Base-by-base conservation (phyloP, 2,329 filamentous ascomycete genomes). In the Tetracladium maxilliforme region DNA sequence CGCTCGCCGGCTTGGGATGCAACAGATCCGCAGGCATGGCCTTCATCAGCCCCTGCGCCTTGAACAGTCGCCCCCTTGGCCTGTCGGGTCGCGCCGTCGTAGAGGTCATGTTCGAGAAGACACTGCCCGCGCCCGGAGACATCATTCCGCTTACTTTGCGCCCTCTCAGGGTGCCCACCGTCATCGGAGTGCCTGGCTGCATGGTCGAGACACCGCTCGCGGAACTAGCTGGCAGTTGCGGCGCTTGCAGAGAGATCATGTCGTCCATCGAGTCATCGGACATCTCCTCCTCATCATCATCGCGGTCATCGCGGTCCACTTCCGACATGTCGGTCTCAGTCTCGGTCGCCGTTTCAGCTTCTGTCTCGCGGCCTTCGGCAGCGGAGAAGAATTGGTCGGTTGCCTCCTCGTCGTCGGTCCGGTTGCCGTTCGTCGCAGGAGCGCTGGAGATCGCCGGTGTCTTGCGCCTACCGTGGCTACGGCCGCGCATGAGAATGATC, bases 381-480 rank as follows among this genome's bases (percentile, higher is more conserved):
- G 87, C 87, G 6, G 87, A 94, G 49, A 71, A 94, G 54, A 94
- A 94, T 38, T 84, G 76, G 43, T 95, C 87, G 30, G 80, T 92
- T 6, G 80, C 75, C 2, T 79, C 83, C 39, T 92, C 83, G 29
- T 92, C 81, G 16, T 79, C 77, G n/a, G n/a, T n/a, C n/a, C n/a
- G n/a, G n/a, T n/a, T n/a, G 24, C 61, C 59, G 32, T 68, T 62
- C 27, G 54, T 60, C 10, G 52, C 61, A 14, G 18, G 18, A 11
- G 61, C 58, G 2, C 56, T 47, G 1, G 61, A 44, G 9, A 64
- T 54, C 26, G 52, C 48, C 11, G 55, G 51, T 15, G 51, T 51
- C 29, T 54, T 55, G 34, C 59, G 55, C 39, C 43, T 50, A 45
- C 45, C 61, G 54, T 68, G 74, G 42, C 32, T 44, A 30, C 69